Percentiles rank a stretch among this genome's conserved stretches.
Conservation (phyloP, 768 basidiomycete genomes). For the Leccinum aurantiacum region DNA sequence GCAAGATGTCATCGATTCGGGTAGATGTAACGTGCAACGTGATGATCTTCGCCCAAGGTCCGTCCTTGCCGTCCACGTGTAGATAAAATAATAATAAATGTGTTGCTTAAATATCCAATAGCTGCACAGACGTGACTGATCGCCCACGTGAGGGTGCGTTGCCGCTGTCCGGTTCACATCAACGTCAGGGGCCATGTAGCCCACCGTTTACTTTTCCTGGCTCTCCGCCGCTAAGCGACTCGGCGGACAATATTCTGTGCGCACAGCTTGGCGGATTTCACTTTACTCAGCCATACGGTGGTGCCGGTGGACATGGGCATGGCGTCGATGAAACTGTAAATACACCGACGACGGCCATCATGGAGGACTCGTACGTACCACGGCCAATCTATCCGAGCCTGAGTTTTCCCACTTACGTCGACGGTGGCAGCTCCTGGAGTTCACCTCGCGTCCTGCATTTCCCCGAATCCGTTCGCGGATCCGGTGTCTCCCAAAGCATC, state of each 20-base stretch:
- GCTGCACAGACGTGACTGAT: constrained; percentile 21
- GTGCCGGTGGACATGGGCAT: constrained; percentile 9
- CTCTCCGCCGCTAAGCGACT: constrained; percentile 11
- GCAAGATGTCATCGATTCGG: constrained; percentile 31
- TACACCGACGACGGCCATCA: constrained; percentile 30
- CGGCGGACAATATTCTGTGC: constrained; percentile 25
- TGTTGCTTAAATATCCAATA: constrained; percentile 20
- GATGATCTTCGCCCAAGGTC: constrained; percentile 37
- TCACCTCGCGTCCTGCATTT: constrained; percentile 25
- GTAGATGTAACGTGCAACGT: constrained; percentile 28
- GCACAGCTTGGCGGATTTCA: constrained; percentile 27
- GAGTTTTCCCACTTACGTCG: constrained; percentile 24
- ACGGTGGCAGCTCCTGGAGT: constrained; percentile 25
- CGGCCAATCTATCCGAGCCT: constrained; percentile 6
- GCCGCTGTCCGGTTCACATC: constrained; percentile 22
- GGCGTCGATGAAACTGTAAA: constrained; percentile 23
- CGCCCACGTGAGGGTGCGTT: constrained; percentile 23
- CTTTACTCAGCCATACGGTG: constrained; percentile 18
- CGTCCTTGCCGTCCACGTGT: constrained; percentile 31
- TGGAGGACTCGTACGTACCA: constrained; percentile 25
- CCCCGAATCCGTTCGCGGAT: constrained; percentile 25
- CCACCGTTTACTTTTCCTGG: constrained; percentile 11
- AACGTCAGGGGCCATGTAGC: constrained; percentile 18
- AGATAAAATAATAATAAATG: neutral
- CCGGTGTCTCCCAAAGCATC: constrained; percentile 19